Conservation (phyloP, 306 rosid species). For the Prunus dulcis region DNA sequence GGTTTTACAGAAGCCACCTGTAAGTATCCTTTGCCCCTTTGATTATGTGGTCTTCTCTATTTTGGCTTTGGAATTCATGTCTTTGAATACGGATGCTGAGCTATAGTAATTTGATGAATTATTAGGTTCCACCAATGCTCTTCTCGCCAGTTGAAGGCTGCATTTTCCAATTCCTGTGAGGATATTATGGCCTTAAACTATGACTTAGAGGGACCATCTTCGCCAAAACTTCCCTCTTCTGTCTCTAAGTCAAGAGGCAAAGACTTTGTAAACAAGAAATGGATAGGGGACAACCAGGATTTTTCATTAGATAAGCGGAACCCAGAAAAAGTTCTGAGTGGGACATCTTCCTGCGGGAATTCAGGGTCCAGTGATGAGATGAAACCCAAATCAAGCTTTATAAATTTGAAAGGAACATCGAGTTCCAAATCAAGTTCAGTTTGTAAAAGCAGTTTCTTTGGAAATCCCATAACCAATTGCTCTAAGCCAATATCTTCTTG, state of each 20-base stretch:
- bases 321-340: constrained; percentile 31
- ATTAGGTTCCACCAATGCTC: constrained; percentile 77
- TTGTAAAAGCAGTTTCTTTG: constrained; percentile 26
- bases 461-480: constrained; percentile 19
- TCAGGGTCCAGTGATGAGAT: constrained; percentile 32
- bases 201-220: constrained; percentile 32
- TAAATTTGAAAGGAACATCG: constrained; percentile 26
- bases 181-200: constrained; percentile 27
- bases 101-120: constrained; percentile 16
- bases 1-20: constrained; percentile 73
- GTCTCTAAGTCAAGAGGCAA: constrained; percentile 83
- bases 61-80: background rate
- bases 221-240: constrained; percentile 55
- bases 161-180: constrained; percentile 48
- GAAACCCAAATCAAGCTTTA: constrained; percentile 34
- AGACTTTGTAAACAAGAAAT: constrained; percentile 48
- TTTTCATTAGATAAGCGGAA: constrained; percentile 35
- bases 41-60: background rate
- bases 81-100: constrained; percentile 10
- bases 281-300: constrained; percentile 40
- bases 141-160: constrained; percentile 52
- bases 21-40: constrained; percentile 30
- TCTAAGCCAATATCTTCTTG: constrained; percentile 21
- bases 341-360: constrained; percentile 27
- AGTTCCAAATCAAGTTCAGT: constrained; percentile 30